Evolutionary conservation across 768 basidiomycete genomes (phyloP), one percentile per base, ranked within the genome.

Genomic region (Strobilomyces echinocephalus): DNA sequence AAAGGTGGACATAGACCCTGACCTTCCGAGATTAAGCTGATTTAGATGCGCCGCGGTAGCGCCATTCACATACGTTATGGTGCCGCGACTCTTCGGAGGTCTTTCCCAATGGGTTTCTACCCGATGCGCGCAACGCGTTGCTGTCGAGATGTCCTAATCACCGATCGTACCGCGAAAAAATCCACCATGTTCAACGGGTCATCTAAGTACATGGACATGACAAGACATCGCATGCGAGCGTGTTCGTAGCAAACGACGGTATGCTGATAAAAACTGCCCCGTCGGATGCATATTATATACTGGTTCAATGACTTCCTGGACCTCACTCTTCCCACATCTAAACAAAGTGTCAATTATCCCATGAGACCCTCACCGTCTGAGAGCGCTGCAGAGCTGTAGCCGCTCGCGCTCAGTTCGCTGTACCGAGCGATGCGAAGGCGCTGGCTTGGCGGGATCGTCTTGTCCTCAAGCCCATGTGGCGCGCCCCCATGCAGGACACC

Each of bases 401-500:
- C 80, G 49, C 76, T 75, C 8, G 62, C 65, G 5, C 66, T 61
- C 0, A 85, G 69, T 62, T 86, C 84, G 38, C 70, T 79, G 56
- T 83, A 84, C n/a, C 76, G 75, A 8, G 83, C 81, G 57, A 91
- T 86, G 55, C 80, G 81, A 36, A 88, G 77, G 24, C 82, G 76
- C 62, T 91, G 88, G 52, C 80, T 81, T 1, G 88, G 88, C 15
- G 89, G 88, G 33, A 89, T 79, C 0, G 72, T 66, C 66, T 82
- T 82, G 38, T 87, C 85, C 53, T 84, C 79, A 11, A 79, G 56
- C 2, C 78, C 81, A 28, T 78, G 80, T 12, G 80, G 79, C 45
- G 68, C 71, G 49, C 80, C 80, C 39, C 78, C 80, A 30, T 74
- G 76, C 47, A 82, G 62, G 41, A 79, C 72, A 55, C 80, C 81